Base-by-base conservation (phyloP, 169 alveolate species). In the Cryptosporidium bovis region DNA sequence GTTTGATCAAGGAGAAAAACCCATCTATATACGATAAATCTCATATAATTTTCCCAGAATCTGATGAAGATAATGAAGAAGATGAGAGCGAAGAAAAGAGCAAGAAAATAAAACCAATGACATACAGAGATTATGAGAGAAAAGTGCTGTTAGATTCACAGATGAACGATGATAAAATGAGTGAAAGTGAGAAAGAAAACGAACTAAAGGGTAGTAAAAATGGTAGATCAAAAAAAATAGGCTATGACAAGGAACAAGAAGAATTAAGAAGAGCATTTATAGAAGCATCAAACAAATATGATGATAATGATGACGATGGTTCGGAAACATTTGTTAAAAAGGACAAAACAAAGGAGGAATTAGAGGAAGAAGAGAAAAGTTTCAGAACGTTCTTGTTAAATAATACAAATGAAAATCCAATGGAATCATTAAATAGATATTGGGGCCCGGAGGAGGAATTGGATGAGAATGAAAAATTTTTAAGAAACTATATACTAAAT, bases 401-500 rank as follows among this genome's bases (percentile, higher is more conserved):
- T 44, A 65, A 84, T 20, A 8, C 10, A 40, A 66, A 36, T 29
- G 65, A 36, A n/a, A 90, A 77, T 31, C 84, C 91, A 6, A 77
- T 58, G 53, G 71, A 58, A 60, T 51, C 83, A 8, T 40, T 84
- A 18, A 83, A 82, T 66, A 82, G 82, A 31, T 82, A 36, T 18
- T 65, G 91, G 91, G 93, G 90, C 20, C 89, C 90, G 29, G 93
- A 91, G 58, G 93, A 83, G 67, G 90, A 82, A 8, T 64, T 94
- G 64, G 92, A 92, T 44, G 90, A 82, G 44, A 90, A 91, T 71
- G 97, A 95, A 62, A 82, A 82, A 71, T 95, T 94, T 83, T 87
- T 95, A 40, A 71, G 97, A 34, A 93, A 94, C 65, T 95, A 94
- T 90, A 94, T 95, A 77, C 83, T 95, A 46, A 84, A 92, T 27